Evolutionary conservation across 306 rosid genomes (phyloP), one percentile per base, ranked within the genome.

Genomic region (Phaseolus lunatus): DNA sequence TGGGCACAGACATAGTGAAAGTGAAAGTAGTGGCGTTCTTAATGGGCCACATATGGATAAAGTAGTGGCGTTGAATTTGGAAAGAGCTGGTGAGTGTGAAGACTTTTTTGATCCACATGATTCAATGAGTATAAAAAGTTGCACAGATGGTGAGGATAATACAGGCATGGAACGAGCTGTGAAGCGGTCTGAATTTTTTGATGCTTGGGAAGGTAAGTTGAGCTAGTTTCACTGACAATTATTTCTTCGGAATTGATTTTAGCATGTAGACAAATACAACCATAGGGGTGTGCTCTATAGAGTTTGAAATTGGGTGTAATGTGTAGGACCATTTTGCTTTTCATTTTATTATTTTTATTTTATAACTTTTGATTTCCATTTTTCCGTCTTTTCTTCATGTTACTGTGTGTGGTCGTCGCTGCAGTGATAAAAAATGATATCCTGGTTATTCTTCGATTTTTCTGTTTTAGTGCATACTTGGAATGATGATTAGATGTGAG

Each of bases 201-300:
- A 94, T 75, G 98, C 98, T 76, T 88, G 93, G 90, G 98, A 94
- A 80, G 98, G 98, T 94, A 92, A 69, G 15, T 58, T 73, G 5
- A 53, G 27, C 62, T 50, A 44, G 44, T 19, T 61, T 78, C 39
- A 33, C 33, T 59, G 61, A n/a, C 52, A 16, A 33, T 43, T 69
- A 47, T 11, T 61, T 63, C 22, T 16, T 59, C 69, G 49, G 31
- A 53, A 15, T 69, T 69, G 47, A 54, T 47, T 11, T 18, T 75
- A 67, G 22, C 27, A 64, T 43, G 43, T 71, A 45, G 80, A 44
- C 18, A 44, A 14, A 1, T 43, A 41, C 56, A 10, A 41, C 65
- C 33, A 11, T 24, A 9, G 48, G 65, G 68, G 10, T 41, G 47
- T 67, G 54, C 44, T 76, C 19, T 2, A 26, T 49, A 26, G 49